Conservation (phyloP, 768 basidiomycete species). For the Kwoniella shandongensis region DNA sequence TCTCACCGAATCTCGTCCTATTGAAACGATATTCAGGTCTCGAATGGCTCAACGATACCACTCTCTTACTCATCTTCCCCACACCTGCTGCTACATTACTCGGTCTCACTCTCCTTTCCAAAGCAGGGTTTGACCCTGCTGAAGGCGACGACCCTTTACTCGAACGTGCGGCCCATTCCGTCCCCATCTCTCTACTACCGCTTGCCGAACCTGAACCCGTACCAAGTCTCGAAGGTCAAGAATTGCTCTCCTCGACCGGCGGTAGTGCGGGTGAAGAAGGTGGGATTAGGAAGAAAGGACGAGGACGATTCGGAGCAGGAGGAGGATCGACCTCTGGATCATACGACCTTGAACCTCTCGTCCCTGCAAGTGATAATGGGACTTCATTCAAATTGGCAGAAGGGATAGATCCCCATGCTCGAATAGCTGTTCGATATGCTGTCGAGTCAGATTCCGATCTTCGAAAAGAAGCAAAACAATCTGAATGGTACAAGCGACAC, state of each 20-base stretch:
- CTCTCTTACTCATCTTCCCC: conserved; percentile 43
- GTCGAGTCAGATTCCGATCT: conserved; percentile 37
- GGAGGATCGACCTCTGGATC: background rate
- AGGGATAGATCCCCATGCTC: conserved; percentile 42
- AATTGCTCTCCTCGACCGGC: conserved; percentile 17
- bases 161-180: conserved; percentile 47
- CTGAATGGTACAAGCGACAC: conserved; percentile 46
- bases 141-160: conserved; percentile 50
- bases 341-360: conserved; percentile 13
- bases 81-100: conserved; percentile 37
- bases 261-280: background rate
- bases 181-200: conserved; percentile 42
- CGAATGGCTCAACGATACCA: conserved; percentile 53
- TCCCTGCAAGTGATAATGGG: background rate
- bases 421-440: conserved; percentile 46
- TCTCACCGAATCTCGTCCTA: conserved; percentile 3
- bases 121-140: conserved; percentile 51
- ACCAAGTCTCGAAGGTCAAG: conserved; percentile 27
- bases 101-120: conserved; percentile 43
- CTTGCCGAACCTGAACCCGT: conserved; percentile 23
- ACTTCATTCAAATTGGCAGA: conserved; percentile 27
- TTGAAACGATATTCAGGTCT: conserved; percentile 33
- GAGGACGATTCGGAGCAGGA: conserved; percentile 39
- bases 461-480: conserved; percentile 38
- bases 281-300: conserved; percentile 26